Evolutionary conservation across 805 yeast species (phyloP), one percentile per base, ranked within the genome.

Genomic region (Sugiyamaella boreocaroliniensis): DNA sequence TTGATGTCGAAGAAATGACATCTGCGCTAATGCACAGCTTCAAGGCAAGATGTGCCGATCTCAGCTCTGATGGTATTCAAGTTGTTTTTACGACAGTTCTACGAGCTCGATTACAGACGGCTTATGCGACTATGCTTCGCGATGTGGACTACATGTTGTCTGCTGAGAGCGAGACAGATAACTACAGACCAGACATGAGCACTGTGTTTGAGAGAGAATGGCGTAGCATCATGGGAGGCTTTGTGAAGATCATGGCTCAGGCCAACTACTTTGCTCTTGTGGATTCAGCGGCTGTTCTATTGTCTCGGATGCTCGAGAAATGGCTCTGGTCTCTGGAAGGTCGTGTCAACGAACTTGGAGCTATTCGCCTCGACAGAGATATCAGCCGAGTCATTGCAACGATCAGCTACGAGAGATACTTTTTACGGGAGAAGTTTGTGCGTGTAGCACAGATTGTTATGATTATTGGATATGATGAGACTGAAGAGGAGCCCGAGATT

Each of bases 361-460:
- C 95, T 0, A 76, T 89, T 16, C 85, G 83, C 58, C 71, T 93
- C 48, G 98, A 93, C 58, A 80, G 86, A 54, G 96, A 90, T 64
- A 70, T 89, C 19, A 80, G 89, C 46, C 74, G 79, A 26, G 76
- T 92, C 34, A 86, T 93, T 48, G 78, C 83, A 45, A 85, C 84
- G 53, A 77, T 87, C 5, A 61, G 67, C 15, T 66, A 95, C 47
- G 83, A 81, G 48, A 80, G 81, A 52, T 92, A 89, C 67, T 77
- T 78, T 37, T 70, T 89, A 59, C 75, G 97, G 55, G 93, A 88
- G 55, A 79, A 80, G 60, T 92, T 92, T 64, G 76, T 85, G 7
- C 75, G 89, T 54, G 81, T 89, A 5, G 89, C 96, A 0, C 98
- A 92, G 66, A 76, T 93, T 43, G 85, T 89, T 18, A 78, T 88